Evolutionary conservation across 1,139 yeast species (phyloP), one percentile per base, ranked within the genome.

Genomic region (Kodamaea arcana): DNA sequence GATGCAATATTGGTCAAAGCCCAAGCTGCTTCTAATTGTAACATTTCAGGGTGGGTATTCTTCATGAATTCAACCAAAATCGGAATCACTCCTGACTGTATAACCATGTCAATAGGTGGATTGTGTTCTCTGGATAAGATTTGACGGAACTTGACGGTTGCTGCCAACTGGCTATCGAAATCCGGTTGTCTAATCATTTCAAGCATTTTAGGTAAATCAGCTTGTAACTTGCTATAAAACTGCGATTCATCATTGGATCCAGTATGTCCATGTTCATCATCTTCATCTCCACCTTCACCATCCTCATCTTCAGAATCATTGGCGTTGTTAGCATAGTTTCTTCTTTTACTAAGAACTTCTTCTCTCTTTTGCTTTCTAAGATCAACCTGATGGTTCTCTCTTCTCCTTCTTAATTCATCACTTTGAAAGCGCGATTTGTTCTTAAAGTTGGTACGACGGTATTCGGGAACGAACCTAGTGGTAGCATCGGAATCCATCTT

Each of bases 21-120:
- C 98, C 98, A 94, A 8, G 98, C 97, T 11, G 97, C 96, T 67
- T 92, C 98, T 55, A 92, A 78, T 63, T 92, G 98, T 50, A 94
- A 74, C 75, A 84, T 78, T 52, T 86, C 90, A 4, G 88, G 85
- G 56, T 82, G 86, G 34, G 78, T 75, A 36, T 82, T 80, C 42
- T 71, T 68, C 86, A 92, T 83, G 52, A 90, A 88, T 51, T 78
- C 81, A 36, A 94, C 97, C 59, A 92, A 78, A 37, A 81, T 79
- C 37, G 96, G 94, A 34, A 92, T 94, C 24, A 90, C 97, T 29
- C 97, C 97, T 39, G 90, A 75, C 56, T 86, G 83, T 47, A 94
- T 90, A 34, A 94, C 97, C 45, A 85, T 72, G 60, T 88, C 94
- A 52, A 92, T 92, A 35, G 98, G 98, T n/a, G 98, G 98, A 60